Evolutionary conservation across 2,329 filamentous ascomycete genomes (phyloP).

Genomic region (Clonostachys chloroleuca): DNA sequence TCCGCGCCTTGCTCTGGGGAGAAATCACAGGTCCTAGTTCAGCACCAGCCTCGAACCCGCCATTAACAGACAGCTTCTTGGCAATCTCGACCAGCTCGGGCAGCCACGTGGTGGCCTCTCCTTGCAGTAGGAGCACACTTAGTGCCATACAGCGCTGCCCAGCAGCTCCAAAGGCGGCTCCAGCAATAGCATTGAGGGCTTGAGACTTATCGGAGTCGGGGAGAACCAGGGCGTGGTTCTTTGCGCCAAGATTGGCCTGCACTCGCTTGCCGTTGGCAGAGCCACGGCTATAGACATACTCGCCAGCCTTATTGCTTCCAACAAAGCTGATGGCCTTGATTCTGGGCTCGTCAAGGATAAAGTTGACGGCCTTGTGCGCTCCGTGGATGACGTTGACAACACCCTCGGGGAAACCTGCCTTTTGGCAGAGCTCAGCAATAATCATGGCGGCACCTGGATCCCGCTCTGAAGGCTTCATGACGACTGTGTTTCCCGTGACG

Average conservation of each 20-base stretch:
- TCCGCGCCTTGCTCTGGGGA: conserved; percentile 65
- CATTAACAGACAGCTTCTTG: conserved; percentile 63
- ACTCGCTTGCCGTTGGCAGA: conserved; percentile 76
- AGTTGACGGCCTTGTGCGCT: conserved; percentile 69
- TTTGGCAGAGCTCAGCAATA: conserved; percentile 65
- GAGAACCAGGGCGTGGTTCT: conserved; percentile 75
- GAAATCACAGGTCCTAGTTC: conserved; percentile 73
- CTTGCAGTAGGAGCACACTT: conserved; percentile 59
- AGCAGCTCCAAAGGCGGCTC: conserved; percentile 63
- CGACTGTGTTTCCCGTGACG: conserved; percentile 71
- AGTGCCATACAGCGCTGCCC: conserved; percentile 67
- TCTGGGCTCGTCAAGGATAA: conserved; percentile 70
- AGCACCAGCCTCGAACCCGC: conserved; percentile 68
- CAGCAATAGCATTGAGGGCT: conserved; percentile 66
- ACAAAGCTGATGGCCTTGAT: conserved; percentile 79
- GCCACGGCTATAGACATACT: conserved; percentile 72
- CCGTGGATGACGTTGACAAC: conserved; percentile 75
- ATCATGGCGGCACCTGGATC: conserved; percentile 74
- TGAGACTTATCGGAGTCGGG: conserved; percentile 81
- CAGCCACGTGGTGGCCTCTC: conserved; percentile 72
- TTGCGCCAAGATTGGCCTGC: conserved; percentile 74
- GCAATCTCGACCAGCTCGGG: conserved; percentile 67
- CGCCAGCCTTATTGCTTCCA: conserved; percentile 74
- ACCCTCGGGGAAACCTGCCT: conserved; percentile 70
- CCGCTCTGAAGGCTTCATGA: conserved; percentile 75